Percentiles rank a stretch among this genome's conserved stretches.
phyloP scores from a whole-genome alignment of 768 basidiomycete genomes.

The Lactarius quietus region DNA sequence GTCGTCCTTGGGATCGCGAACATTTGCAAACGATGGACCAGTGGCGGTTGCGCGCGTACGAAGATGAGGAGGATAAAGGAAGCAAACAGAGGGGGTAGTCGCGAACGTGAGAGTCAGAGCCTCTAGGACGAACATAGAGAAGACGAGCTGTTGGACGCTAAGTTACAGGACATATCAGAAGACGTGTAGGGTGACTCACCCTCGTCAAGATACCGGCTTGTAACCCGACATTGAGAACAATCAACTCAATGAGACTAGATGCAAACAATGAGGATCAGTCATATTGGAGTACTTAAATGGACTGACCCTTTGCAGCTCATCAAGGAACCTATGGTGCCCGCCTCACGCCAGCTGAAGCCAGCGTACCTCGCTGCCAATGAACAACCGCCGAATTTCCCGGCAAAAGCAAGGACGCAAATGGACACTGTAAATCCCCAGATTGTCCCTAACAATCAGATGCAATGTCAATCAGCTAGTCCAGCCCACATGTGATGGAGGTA shows the following conservation, averaged over 20 bases:
- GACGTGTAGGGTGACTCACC: too few species aligned
- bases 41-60: conserved; percentile 48
- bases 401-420: conserved; percentile 73
- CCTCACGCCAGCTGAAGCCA: conserved; percentile 78
- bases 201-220: conserved; percentile 70
- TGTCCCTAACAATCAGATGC: conserved; percentile 41
- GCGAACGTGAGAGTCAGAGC: conserved; percentile 80
- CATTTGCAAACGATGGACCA: conserved; percentile 47
- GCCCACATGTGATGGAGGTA: not conserved
- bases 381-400: conserved; percentile 89
- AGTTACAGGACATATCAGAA: too few species aligned
- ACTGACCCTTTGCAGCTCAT: conserved; percentile 94
- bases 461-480: not conserved
- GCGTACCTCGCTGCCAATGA: conserved; percentile 59
- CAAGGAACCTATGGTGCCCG: conserved; percentile 78
- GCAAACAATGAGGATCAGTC: not conserved
- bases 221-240: conserved; percentile 93
- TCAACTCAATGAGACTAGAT: conserved; percentile 79
- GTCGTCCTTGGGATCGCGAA: conserved; percentile 25
- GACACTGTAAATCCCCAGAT: conserved; percentile 89
- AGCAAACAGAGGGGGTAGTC: conserved; percentile 72
- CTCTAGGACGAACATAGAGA: conserved; percentile 94
- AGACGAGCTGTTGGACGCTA: conserved; percentile 52
- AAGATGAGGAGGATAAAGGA: conserved; percentile 61
- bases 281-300: not conserved